These are phyloP conservation scores for Termitomyces sp. DNA, from an alignment of 1,284 basidiomycete species.

Conservation along the genomic window DNA sequence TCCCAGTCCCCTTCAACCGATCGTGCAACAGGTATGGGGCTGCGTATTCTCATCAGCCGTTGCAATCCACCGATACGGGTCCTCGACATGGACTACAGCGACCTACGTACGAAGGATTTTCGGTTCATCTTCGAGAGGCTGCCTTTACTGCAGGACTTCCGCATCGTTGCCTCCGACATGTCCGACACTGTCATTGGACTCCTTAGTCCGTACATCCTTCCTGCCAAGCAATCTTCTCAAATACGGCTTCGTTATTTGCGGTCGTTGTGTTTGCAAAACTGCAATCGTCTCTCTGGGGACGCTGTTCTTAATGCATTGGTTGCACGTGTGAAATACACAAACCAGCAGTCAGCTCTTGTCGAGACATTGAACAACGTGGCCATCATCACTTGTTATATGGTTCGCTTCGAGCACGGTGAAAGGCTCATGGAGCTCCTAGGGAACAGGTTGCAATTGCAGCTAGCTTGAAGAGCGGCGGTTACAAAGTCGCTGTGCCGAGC, in stretches of 20 bases:
- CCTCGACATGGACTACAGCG: constrained; percentile 72
- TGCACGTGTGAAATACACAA: constrained; percentile 45
- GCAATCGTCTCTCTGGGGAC: constrained; percentile 56
- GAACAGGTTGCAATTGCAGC: constrained; percentile 21
- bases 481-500: background rate
- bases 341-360: constrained; percentile 24
- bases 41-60: constrained; percentile 54
- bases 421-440: constrained; percentile 36
- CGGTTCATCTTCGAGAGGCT: constrained; percentile 56
- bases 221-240: constrained; percentile 14
- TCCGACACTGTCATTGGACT: constrained; percentile 60
- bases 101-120: constrained; percentile 78
- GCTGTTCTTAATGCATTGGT: constrained; percentile 48
- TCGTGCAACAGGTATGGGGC: constrained; percentile 72
- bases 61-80: constrained; percentile 54
- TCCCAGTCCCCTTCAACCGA: constrained; percentile 73
- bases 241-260: constrained; percentile 51
- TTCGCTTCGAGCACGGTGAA: constrained; percentile 35
- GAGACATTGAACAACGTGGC: constrained; percentile 38
- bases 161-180: constrained; percentile 75
- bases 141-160: constrained; percentile 49
- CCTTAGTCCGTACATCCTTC: constrained; percentile 37
- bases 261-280: constrained; percentile 50
- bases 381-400: constrained; percentile 44
- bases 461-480: background rate